These are phyloP conservation scores for Fusarium sororula DNA, from an alignment of 2,329 filamentous ascomycete species.

Conservation along the genomic window DNA sequence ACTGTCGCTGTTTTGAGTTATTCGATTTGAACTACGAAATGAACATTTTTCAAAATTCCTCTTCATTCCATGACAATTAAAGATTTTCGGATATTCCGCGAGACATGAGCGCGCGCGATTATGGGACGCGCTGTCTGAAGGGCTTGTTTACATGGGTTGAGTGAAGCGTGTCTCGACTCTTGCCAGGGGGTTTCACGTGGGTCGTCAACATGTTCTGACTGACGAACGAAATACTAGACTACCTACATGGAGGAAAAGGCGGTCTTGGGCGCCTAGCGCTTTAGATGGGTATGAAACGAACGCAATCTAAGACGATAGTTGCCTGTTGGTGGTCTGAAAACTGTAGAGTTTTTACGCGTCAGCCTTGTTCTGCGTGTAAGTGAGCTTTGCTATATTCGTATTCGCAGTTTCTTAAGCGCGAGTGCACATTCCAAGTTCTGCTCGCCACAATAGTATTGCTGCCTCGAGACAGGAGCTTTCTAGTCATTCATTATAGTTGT, in stretches of 20 bases:
- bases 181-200: conserved; percentile 38
- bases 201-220: conserved; percentile 10
- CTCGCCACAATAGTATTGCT: background rate
- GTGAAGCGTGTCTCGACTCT: conserved; percentile 35
- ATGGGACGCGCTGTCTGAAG: conserved; percentile 30
- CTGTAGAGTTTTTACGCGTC: conserved; percentile 4
- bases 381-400: background rate
- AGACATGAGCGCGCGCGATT: conserved; percentile 6
- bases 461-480: background rate
- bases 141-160: conserved; percentile 40
- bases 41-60: background rate
- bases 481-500: background rate
- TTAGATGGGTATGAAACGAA: background rate
- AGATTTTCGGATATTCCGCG: background rate
- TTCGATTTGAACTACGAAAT: conserved; percentile 18
- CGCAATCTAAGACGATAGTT: background rate
- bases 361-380: conserved; percentile 20
- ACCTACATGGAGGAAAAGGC: background rate
- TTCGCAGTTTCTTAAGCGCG: background rate
- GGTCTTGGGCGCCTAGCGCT: background rate
- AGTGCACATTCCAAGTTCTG: background rate
- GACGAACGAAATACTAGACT: background rate
- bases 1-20: conserved; percentile 33
- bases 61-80: background rate
- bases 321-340: background rate